Evolutionary conservation across 1,284 basidiomycete species (phyloP), one percentile per base, ranked within the genome.

Genomic region (Cutaneotrichosporon dermatis): DNA sequence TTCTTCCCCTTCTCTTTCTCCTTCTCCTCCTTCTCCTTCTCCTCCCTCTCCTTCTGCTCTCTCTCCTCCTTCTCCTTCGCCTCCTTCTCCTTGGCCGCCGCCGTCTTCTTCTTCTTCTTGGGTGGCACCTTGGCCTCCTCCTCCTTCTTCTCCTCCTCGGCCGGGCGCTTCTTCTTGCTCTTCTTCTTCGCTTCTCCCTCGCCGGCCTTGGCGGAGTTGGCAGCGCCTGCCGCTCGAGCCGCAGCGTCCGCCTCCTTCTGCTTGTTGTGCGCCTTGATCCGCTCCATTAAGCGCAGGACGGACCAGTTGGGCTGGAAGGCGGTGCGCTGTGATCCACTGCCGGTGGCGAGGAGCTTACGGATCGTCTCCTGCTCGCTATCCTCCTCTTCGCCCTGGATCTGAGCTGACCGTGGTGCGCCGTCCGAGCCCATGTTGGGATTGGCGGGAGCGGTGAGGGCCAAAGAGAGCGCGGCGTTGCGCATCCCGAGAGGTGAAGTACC

Each of bases 401-500:
- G 56, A 2, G 55, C 50, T 2, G 65, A 53, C 12, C 75, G 71
- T 50, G 63, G 60, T 3, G 61, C 55, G 10, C 77, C 77, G 40
- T 76, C 70, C 4, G 74, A 66, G 0, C 69, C 66, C 25, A 74
- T 65, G 59, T 67, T 72, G 13, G 72, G 68, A 2, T 61, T 61
- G 1, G 75, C 73, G 0, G 76, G 76, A 0, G 73, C 70, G 0
- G 78, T 78, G 10, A 77, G 61, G 1, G 70, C 61, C 4, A 76
- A 58, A 0, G 78, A 71, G 4, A 76, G 66, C n/a, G 74, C 72
- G 34, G 78, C 78, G 51, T 77, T 75, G 33, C 78, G 73, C 7
- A 72, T 66, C 0, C 76, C 73, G 9, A 76, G 69, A 33, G 78
- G 70, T 12, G 75, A 77, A 0, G 76, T 78, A 25, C 77, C 78